phyloP scores from a whole-genome alignment of 2,329 filamentous ascomycete species.

The Fusarium clavum region DNA sequence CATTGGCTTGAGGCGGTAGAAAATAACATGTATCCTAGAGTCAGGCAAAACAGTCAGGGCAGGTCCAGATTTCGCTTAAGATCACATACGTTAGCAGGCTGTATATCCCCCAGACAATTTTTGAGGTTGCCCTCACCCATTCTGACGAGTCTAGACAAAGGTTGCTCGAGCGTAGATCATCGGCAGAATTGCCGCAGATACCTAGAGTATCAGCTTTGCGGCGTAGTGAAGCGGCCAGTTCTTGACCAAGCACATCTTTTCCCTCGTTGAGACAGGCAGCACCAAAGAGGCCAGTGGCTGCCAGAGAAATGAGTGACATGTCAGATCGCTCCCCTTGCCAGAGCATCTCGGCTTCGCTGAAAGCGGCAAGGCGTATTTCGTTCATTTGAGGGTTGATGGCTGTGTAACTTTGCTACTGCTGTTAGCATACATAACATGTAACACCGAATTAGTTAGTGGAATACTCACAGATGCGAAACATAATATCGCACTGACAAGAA shows the following conservation, averaged over 20 bases:
- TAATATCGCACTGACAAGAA: not conserved
- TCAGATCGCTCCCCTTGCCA: not conserved
- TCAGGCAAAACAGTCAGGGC: not conserved
- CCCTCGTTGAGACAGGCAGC: not conserved
- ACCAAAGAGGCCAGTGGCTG: accelerated
- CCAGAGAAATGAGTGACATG: not conserved
- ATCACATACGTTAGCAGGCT: not conserved
- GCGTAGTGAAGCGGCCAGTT: not conserved
- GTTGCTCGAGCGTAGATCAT: accelerated
- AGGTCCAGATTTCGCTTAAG: not conserved
- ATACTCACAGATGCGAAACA: not conserved
- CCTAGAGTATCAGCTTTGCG: not conserved
- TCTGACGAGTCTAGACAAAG: not conserved
- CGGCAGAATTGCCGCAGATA: not conserved
- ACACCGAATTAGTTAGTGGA: too few species aligned
- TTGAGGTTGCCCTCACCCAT: not conserved
- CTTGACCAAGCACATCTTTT: not conserved
- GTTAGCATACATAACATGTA: too few species aligned
- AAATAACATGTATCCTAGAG: not conserved
- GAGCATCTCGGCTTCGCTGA: not conserved
- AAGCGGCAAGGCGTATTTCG: not conserved
- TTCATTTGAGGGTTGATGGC: not conserved
- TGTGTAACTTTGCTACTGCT: not conserved
- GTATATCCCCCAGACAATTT: not conserved
- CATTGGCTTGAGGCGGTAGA: not conserved